Base-by-base conservation (phyloP, 1,284 basidiomycete species). In the Xerocomus amazonicus region DNA sequence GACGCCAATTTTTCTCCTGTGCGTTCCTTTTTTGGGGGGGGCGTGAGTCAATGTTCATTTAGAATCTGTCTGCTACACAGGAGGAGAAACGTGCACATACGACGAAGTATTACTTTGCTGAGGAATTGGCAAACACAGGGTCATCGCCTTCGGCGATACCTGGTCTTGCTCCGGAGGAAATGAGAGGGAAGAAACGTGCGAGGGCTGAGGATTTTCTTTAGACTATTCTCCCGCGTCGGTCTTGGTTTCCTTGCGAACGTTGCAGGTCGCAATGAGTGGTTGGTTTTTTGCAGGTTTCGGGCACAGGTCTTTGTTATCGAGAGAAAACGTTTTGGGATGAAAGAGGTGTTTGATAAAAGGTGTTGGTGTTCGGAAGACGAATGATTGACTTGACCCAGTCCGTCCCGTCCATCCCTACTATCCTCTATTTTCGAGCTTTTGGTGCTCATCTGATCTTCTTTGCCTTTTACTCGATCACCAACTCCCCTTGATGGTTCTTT, bases 61-160 rank as follows among this genome's bases (percentile, higher is more conserved):
- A 36, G 23, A 36, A 19, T 56, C 29, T 46, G 8, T 49, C 45
- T 39, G 34, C 38, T 48, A 19, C 50, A 32, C 52, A 92, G 87
- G 87, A 90, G 58, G 93, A 95, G 69, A 84, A 83, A 59, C 83
- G 92, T 52, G 86, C 91, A 1, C 78, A 80, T 59, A 74, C 85
- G 57, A 66, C 78, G n/a, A 83, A 79, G 65, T 95, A 94, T 72
- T 81, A 81, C 57, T 79, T 80, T 65, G 67, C 75, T 23, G 75
- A 74, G 59, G 68, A 70, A 27, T 55, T 68, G 31, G 66, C 66
- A 46, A 70, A 70, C 51, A 57, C 62, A 3, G 6, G 27, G 9
- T 45, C 56, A 50, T 56, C 45, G 38, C 36, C 56, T 12, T 59
- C 55, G 17, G 56, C 48, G 40, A 52, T 49, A 9, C 50, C 60